Conservation (phyloP, 176 grass and related monocot species). For the Triticum monococcum region DNA sequence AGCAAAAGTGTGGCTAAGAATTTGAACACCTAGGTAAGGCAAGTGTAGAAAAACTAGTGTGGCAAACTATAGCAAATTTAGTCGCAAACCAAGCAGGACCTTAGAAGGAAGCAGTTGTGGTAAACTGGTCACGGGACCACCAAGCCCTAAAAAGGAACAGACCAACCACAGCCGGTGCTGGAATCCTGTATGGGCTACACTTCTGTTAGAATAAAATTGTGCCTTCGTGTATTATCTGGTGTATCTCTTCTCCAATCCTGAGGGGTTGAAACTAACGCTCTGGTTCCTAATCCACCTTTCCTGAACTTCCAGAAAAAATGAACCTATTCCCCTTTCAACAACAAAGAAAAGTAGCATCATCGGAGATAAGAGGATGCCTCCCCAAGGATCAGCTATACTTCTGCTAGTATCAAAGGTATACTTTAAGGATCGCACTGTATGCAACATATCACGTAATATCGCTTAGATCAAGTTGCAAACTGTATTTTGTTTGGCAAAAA, state of each 20-base stretch:
- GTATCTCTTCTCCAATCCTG: neutral
- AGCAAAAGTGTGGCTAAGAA: too few relatives aligned
- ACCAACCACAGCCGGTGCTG: too few relatives aligned
- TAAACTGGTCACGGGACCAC: neutral
- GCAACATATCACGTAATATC: neutral
- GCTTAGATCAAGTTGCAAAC: neutral
- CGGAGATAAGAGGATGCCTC: neutral
- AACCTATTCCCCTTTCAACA: neutral
- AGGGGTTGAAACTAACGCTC: neutral
- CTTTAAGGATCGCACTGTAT: neutral
- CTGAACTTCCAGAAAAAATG: neutral
- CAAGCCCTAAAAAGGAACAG: neutral
- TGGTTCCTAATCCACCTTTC: neutral
- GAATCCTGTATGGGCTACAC: too few relatives aligned
- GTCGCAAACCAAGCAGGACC: too few relatives aligned
- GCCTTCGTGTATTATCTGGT: neutral
- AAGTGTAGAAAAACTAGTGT: too few relatives aligned
- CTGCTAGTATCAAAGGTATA: neutral
- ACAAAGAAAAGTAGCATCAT: neutral
- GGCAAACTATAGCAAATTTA: too few relatives aligned
- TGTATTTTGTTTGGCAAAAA: neutral
- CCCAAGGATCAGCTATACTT: neutral
- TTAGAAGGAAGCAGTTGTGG: neutral
- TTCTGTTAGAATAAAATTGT: neutral
- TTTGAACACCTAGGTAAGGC: too few relatives aligned